Conservation (phyloP, 352 stramenopile genomes). For the Globisporangium paddicum region DNA sequence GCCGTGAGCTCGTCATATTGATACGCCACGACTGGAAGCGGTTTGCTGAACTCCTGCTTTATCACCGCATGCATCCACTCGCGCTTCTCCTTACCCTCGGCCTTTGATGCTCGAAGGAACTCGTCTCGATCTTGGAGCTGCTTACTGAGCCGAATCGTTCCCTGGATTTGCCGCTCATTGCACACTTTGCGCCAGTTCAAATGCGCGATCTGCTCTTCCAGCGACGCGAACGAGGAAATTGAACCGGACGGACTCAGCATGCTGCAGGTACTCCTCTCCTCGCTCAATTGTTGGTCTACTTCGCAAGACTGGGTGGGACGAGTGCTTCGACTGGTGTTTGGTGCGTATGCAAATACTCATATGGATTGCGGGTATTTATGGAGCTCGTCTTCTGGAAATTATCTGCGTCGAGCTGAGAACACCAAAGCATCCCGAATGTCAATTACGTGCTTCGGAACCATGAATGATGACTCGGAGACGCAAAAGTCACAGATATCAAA, state of each 20-base stretch:
- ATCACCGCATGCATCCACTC: constrained; percentile 55
- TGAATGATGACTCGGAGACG: too few relatives aligned
- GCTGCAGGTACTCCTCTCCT: neutral
- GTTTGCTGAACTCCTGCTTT: constrained; percentile 45
- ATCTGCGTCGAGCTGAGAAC: neutral
- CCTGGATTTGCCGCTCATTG: constrained; percentile 68
- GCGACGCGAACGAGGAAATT: constrained; percentile 37
- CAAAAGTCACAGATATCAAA: neutral
- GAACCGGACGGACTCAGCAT: constrained; percentile 3
- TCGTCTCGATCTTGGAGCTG: constrained; percentile 60
- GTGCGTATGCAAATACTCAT: neutral
- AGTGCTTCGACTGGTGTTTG: neutral
- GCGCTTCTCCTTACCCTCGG: constrained; percentile 26
- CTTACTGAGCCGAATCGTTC: constrained; percentile 48
- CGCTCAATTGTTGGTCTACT: neutral
- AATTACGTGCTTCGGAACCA: too few relatives aligned
- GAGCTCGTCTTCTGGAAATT: constrained; percentile 3
- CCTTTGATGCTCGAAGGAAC: constrained; percentile 46
- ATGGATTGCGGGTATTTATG: neutral
- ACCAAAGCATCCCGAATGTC: neutral
- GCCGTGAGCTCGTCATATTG: constrained; percentile 23
- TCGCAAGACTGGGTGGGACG: neutral
- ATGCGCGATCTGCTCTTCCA: constrained; percentile 64
- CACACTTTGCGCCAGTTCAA: constrained; percentile 70
- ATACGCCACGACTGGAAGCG: constrained; percentile 41